Evolutionary conservation across 2,329 filamentous ascomycete genomes (phyloP).

Genomic region (Pseudocercospora musae): DNA sequence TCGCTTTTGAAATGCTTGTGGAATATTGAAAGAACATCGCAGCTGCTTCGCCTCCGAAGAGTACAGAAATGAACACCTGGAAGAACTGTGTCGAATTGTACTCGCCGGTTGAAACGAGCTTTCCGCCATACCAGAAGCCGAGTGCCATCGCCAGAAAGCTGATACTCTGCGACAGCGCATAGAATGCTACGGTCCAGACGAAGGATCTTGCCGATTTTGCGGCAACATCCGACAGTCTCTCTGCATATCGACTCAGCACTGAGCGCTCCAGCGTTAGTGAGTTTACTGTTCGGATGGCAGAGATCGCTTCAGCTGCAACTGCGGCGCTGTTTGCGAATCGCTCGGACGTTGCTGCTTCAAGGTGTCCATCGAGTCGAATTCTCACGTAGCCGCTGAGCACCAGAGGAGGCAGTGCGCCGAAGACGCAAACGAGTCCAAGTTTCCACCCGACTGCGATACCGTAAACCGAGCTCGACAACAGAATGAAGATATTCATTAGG

Average conservation of each 20-base stretch:
- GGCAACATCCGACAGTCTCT: constrained; percentile 14
- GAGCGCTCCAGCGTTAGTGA: constrained; percentile 29
- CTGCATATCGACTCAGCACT: constrained; percentile 27
- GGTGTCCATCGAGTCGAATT: constrained; percentile 37
- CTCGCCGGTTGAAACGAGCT: constrained; percentile 31
- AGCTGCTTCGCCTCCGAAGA: constrained; percentile 64
- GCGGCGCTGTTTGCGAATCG: constrained; percentile 27
- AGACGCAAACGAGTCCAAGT: constrained; percentile 46
- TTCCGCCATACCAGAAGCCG: constrained; percentile 36
- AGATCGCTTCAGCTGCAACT: constrained; percentile 31
- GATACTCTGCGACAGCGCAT: constrained; percentile 33
- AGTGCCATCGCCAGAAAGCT: constrained; percentile 33
- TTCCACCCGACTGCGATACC: constrained; percentile 49
- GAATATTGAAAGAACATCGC: constrained; percentile 65
- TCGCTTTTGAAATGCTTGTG: constrained; percentile 36
- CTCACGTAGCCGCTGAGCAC: constrained; percentile 43
- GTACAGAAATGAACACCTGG: constrained; percentile 58
- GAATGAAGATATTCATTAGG: constrained; percentile 43
- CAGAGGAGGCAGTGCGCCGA: constrained; percentile 43
- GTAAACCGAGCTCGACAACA: constrained; percentile 45
- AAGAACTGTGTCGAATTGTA: constrained; percentile 48
- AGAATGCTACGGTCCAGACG: constrained; percentile 12
- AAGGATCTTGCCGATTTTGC: constrained; percentile 5
- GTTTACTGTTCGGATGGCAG: constrained; percentile 30
- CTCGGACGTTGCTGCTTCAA: constrained; percentile 23